A percentile compares a stretch with the other conserved stretches of the same genome.
Conservation (phyloP, 441 rosid genomes). For the Arabidopsis hybrid region DNA sequence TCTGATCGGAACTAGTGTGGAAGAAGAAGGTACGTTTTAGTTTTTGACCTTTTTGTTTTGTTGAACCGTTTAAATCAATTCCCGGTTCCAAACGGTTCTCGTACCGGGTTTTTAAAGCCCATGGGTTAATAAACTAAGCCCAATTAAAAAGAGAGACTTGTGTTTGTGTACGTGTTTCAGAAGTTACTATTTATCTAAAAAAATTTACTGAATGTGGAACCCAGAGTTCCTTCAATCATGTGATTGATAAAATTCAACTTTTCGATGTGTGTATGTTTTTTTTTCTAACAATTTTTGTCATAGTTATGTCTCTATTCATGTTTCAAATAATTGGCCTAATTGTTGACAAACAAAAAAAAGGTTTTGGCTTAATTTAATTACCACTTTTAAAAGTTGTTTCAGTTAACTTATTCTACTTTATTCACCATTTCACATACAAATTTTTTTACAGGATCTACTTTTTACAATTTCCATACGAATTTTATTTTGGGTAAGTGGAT, state of each 20-base stretch:
- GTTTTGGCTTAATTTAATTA: background rate
- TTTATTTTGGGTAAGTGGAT: too few relatives aligned
- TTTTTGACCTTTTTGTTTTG: background rate
- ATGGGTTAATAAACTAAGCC: conserved; percentile 10
- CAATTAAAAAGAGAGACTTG: background rate
- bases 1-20: conserved; percentile 24
- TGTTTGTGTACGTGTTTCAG: background rate
- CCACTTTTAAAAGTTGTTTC: background rate
- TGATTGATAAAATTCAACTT: conserved; percentile 30
- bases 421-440: background rate
- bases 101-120: background rate
- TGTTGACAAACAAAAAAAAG: background rate
- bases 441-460: background rate
- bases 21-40: background rate
- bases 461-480: too few relatives aligned
- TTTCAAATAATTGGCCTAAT: conserved; percentile 13
- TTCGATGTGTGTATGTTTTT: background rate
- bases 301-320: conserved; percentile 23
- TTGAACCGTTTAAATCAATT: conserved; percentile 16
- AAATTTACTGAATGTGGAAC: conserved; percentile 25
- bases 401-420: background rate
- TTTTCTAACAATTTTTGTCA: background rate
- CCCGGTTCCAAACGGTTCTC: conserved; percentile 5
- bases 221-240: conserved; percentile 31
- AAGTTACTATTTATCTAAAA: background rate